Evolutionary conservation across 257 asterid species (phyloP).

Genomic region (Rubia yunnanensis): DNA sequence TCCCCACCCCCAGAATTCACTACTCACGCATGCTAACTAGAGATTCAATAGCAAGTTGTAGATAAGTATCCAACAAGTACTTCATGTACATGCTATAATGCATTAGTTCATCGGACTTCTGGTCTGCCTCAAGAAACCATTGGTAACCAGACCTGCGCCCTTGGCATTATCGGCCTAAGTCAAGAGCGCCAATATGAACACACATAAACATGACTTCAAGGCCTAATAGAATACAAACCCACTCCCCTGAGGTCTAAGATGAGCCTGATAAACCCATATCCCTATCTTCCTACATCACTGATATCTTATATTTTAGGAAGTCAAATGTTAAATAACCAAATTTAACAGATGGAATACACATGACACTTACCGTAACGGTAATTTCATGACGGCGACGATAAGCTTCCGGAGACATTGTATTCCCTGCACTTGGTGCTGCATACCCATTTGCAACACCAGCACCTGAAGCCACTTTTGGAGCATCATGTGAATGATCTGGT

Average conservation of each 20-base stretch:
- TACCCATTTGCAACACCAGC: constrained; percentile 32
- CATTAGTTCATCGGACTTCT: neutral
- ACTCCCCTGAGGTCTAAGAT: neutral
- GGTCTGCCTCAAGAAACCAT: neutral
- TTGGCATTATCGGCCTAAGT: neutral
- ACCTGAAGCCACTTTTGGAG: constrained; percentile 6
- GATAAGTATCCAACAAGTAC: neutral
- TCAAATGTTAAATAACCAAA: too few species aligned
- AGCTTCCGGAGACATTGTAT: constrained; percentile 47
- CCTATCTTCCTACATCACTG: too few species aligned
- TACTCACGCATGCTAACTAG: neutral
- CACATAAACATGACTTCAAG: constrained; percentile 1
- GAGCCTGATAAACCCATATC: neutral
- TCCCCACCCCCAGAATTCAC: too few species aligned
- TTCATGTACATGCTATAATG: too few species aligned
- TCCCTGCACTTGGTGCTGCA: constrained; percentile 30
- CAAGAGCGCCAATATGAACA: neutral
- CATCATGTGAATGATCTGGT: constrained; percentile 34
- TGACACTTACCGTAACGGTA: constrained; percentile 58
- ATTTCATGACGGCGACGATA: constrained; percentile 78
- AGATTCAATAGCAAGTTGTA: neutral
- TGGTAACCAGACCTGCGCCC: neutral
- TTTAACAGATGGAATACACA: neutral
- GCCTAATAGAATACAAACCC: neutral
- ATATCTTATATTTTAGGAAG: too few species aligned